Evolutionary conservation across 305 asterid genomes (phyloP).

Genomic region (Fraxinus sp.): DNA sequence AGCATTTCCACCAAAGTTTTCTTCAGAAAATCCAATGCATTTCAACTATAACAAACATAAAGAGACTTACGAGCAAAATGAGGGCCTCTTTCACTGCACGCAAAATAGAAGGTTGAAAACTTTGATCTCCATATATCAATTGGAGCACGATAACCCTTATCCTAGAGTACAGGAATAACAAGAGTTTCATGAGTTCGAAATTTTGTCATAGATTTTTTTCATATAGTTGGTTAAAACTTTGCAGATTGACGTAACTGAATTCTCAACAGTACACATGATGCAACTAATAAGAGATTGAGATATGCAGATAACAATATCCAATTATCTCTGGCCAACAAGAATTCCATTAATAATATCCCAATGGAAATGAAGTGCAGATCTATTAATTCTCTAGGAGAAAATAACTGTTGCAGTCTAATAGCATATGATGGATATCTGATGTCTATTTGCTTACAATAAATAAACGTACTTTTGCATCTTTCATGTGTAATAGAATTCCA

Average conservation of each 20-base stretch:
- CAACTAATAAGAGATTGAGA: not conserved
- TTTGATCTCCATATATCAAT: slow-evolving; percentile 94
- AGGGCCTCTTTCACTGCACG: slow-evolving; percentile 85
- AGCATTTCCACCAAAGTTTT: slow-evolving; percentile 8
- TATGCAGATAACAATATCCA: slow-evolving; percentile 16
- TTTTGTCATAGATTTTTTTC: not conserved
- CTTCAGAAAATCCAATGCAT: slow-evolving; percentile 6
- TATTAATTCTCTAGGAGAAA: not conserved
- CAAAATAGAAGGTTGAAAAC: slow-evolving; percentile 68
- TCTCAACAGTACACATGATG: not conserved
- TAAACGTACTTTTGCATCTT: not conserved
- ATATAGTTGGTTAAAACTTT: not conserved
- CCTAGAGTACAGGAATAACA: slow-evolving; percentile 46
- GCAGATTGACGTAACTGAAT: not conserved
- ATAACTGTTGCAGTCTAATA: not conserved
- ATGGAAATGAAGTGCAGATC: slow-evolving; percentile 4
- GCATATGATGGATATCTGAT: not conserved
- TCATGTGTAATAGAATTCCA: not conserved
- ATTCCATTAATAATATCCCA: not conserved
- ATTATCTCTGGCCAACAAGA: slow-evolving; percentile 4
- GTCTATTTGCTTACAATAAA: not conserved
- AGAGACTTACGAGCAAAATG: slow-evolving; percentile 62
- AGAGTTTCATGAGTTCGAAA: slow-evolving; percentile 19
- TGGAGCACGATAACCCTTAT: slow-evolving; percentile 54
- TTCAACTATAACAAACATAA: slow-evolving; percentile 8